Base-by-base conservation (phyloP, 1,139 yeast genomes). In the Geotrichum australiense region DNA sequence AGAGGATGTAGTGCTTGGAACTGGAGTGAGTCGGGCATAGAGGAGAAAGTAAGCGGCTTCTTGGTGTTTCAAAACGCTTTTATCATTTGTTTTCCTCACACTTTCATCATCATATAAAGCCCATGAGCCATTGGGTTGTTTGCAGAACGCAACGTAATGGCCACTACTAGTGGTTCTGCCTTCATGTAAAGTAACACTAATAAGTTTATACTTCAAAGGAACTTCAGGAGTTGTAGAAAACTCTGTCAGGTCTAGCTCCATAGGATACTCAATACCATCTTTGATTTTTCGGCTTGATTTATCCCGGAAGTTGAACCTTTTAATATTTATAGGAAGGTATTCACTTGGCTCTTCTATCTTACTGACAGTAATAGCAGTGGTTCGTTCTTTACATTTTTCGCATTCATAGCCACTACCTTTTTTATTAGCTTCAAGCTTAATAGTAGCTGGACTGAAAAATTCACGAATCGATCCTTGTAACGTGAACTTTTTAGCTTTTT, bases 111-210 rank as follows among this genome's bases (percentile, higher is more conserved):
- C 97, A 60, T 89, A 91, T 8, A 89, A 81, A 25, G 86, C 80
- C 98, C 98, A 91, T 1, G 80, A 64, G 23, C 52, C 53, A 60
- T 85, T 91, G 1, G 96, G 95, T 59, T 89, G 96, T 49, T 83
- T 75, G 57, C 96, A 85, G 59, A 84, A 87, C 1, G 95, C 82
- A 49, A 87, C 76, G 57, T 91, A 91, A 62, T 91, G 99, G 4
- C 99, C 99, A 5, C 93, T 80, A 36, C 89, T 79, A 11, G 89
- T 78, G 1, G 95, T 83, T 49, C 97, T 73, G 30, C 98, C 98
- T 57, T 86, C 95, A 59, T 91, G 99, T 14, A 87, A 89, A 47
- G 89, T 83, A 16, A 89, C 96, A 15, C 91, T 77, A n/a, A 76
- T 71, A 48, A 91, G 70, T 58, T 80, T 80, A 62, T 91, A 91